These are phyloP conservation scores for Phytophthora sp. DNA, from an alignment of 352 stramenopile genomes.

Conservation along the genomic window DNA sequence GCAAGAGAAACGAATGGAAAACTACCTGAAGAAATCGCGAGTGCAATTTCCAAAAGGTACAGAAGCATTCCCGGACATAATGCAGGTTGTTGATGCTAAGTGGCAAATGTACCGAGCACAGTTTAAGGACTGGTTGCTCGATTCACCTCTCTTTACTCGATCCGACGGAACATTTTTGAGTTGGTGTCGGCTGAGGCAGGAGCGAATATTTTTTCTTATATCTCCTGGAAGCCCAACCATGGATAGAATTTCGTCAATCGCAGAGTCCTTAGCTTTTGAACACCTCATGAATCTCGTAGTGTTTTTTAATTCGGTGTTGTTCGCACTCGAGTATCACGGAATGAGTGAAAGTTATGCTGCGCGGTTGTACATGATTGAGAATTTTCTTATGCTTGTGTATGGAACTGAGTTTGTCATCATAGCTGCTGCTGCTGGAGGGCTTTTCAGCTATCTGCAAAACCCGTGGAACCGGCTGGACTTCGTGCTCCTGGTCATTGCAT, in stretches of 20 bases:
- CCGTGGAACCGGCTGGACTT: constrained; percentile 87
- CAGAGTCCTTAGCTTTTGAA: constrained; percentile 70
- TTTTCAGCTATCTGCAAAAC: constrained; percentile 75
- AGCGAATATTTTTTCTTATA: constrained; percentile 73
- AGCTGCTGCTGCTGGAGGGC: constrained; percentile 52
- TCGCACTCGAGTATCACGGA: constrained; percentile 80
- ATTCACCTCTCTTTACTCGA: constrained; percentile 59
- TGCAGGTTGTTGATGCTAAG: constrained; percentile 45
- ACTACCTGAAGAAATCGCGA: constrained; percentile 57
- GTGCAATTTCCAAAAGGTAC: constrained; percentile 64
- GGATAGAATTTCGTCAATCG: constrained; percentile 53
- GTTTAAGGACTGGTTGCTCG: constrained; percentile 33
- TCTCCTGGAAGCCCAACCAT: constrained; percentile 55
- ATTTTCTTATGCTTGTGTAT: constrained; percentile 77
- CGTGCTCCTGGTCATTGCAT: constrained; percentile 64
- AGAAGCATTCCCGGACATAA: constrained; percentile 64
- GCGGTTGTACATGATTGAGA: constrained; percentile 67
- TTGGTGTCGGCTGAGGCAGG: constrained; percentile 57
- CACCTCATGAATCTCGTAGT: constrained; percentile 81
- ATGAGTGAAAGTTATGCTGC: constrained; percentile 64
- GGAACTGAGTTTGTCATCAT: constrained; percentile 71
- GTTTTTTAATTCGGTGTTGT: constrained; percentile 76
- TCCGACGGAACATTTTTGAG: constrained; percentile 68
- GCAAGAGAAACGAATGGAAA: constrained; percentile 32
- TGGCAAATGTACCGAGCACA: constrained; percentile 35